A percentile compares a stretch with the other conserved stretches of the same genome.
Conservation (phyloP, 352 stramenopile genomes). For the Halophytophthora batemanensis region DNA sequence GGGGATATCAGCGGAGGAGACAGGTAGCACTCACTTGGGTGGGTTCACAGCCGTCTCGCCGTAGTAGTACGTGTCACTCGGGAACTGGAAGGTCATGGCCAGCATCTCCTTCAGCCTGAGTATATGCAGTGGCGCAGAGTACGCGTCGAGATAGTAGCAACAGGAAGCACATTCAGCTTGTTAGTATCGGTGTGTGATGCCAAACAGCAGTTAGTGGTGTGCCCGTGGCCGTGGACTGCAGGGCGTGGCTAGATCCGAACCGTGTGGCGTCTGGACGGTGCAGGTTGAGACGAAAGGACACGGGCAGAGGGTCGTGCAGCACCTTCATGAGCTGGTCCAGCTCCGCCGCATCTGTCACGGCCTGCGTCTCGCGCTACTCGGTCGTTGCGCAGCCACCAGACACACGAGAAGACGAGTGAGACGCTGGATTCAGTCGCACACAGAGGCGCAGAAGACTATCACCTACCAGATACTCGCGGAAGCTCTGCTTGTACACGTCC, state of each 20-base stretch:
- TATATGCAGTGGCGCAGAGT: neutral
- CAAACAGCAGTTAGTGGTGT: neutral
- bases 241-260: constrained; percentile 12
- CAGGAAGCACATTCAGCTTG: neutral
- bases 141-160: too few relatives aligned
- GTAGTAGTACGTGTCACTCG: constrained; percentile 46
- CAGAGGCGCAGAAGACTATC: neutral
- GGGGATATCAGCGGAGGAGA: neutral
- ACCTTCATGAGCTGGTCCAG: constrained; percentile 65
- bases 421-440: too few relatives aligned
- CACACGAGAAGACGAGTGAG: neutral
- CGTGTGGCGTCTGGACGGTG: constrained; percentile 53
- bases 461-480: constrained; percentile 66
- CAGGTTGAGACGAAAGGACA: constrained; percentile 83
- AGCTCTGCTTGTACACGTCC: constrained; percentile 80
- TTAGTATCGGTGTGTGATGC: too few relatives aligned
- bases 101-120: constrained; percentile 49
- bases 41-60: constrained; percentile 55
- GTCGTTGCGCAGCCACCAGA: neutral
- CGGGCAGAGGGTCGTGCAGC: constrained; percentile 70
- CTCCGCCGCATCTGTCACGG: constrained; percentile 46
- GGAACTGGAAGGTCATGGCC: constrained; percentile 56
- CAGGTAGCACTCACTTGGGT: constrained; percentile 35
- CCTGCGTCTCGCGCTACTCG: constrained; percentile 64
- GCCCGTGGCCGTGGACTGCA: neutral